Base-by-base conservation (phyloP, 2,329 filamentous ascomycete species). In the Akanthomyces lecanii region DNA sequence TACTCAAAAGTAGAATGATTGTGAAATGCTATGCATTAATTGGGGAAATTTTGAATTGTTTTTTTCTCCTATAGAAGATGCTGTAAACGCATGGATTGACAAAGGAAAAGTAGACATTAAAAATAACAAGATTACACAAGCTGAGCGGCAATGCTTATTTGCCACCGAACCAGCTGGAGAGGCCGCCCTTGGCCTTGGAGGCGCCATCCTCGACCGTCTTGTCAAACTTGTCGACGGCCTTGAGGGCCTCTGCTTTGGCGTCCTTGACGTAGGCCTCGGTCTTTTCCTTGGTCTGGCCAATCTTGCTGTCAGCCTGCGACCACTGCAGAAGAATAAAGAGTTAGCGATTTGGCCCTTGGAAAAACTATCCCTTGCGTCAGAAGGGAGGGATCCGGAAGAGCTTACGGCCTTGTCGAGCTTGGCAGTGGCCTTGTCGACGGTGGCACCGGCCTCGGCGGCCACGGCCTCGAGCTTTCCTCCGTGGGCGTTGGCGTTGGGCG, bases 161-260 rank as follows among this genome's bases (percentile, higher is more conserved):
- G 57, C 84, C 83, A 63, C 92, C 89, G 71, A 97, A 96, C 93
- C 92, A 97, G 74, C 89, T 85, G 48, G 89, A 90, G 70, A 96
- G 76, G 67, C 89, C 89, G 70, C 87, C 85, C 86, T 97, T 97
- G 51, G 92, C 90, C 81, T 97, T 89, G 58, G 87, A 77, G 4
- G 92, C 86, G 67, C 87, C 87, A 67, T 90, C 81, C 80, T 93
- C 90, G 59, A 97, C 89, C 68, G 87, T 92, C 71, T 86, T 85
- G 78, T 97, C 93, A 70, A 93, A 88, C 75, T 89, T 85, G 76
- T 97, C 89, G 58, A 95, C 86, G 71, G 92, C 90, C 73, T 88
- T 85, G 70, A 89, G 76, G 38, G 87, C 78, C 65, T 88, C 82
- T 47, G 86, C 83, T 68, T 89, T 83, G 64, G 84, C 79, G 23